Base-by-base conservation (phyloP, 2,329 filamentous ascomycete genomes). In the Fusarium udum region DNA sequence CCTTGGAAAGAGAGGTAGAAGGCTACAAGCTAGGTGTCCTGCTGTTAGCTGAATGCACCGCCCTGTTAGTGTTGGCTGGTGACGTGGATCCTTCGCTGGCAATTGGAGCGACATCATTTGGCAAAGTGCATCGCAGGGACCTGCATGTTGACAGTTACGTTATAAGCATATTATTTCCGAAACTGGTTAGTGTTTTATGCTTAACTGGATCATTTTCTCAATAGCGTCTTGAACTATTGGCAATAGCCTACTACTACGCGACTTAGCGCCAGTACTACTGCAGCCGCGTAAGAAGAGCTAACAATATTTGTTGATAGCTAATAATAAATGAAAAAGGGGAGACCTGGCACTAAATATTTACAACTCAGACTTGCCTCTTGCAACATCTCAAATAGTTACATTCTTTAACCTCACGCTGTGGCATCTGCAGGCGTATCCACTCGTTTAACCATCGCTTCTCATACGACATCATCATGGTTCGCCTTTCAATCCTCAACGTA, bases 1-100 rank as follows among this genome's bases (percentile, higher is more conserved):
- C 18, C 1, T 7, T 10, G 11, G 7, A 13, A n/a, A 24, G 40
- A 24, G 15, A 7, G 8, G 4, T 0, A 45, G 7, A 26, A 20
- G 11, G 7, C 11, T 13, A 14, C 4, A 45, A 45, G 16, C 18
- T 24, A 5, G 3, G 16, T 24, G 15, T 43, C 12, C 14, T 18
- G 14, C 6, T 2, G 6, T 11, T 18, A 11, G 8, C 22, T 16
- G 8, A 10, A 15, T n/a, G 1, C 8, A n/a, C 39, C 12, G 14
- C 6, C 13, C 16, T 11, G 9, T 15, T 15, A 15, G 6, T 22
- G 13, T 40, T 11, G 1, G 18, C 13, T 22, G 26, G 0, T 46
- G 26, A 28, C 18, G 18, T 22, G 26, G 45, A 28, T 15, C 18
- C 9, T 22, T 46, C 1, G 2, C 26, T 46, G 18, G 13, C 20